These are phyloP conservation scores for Fraxinus floribunda DNA, from an alignment of 305 asterid genomes.

Conservation along the genomic window DNA sequence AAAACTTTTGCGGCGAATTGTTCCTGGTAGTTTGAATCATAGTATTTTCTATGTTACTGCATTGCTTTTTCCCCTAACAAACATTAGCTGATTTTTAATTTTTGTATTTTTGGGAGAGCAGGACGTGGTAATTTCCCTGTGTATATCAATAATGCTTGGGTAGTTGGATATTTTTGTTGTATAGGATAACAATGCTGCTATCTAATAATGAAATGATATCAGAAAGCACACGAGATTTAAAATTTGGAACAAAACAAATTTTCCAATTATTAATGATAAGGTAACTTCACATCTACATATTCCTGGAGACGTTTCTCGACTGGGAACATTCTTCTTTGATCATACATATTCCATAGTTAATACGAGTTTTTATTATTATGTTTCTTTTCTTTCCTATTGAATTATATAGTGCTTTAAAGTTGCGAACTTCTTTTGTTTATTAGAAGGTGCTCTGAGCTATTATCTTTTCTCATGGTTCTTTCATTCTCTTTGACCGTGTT, in stretches of 20 bases:
- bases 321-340: background rate
- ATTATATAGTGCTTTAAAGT: background rate
- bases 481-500: slow-evolving; percentile 14
- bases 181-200: background rate
- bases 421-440: background rate
- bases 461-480: background rate
- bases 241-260: background rate
- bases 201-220: background rate
- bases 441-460: slow-evolving; percentile 17
- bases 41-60: background rate
- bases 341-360: background rate
- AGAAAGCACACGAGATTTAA: background rate
- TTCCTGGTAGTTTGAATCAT: slow-evolving; percentile 40
- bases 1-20: slow-evolving; percentile 60
- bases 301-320: background rate
- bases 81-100: background rate
- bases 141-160: slow-evolving; percentile 3
- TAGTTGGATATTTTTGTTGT: slow-evolving; percentile 7
- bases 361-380: background rate
- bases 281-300: background rate
- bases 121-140: background rate
- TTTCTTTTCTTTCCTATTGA: background rate
- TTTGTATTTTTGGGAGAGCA: background rate
- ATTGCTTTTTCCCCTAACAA: background rate
- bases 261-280: background rate